Evolutionary conservation across 169 alveolate species (phyloP).

Genomic region (Plasmodium inui): DNA sequence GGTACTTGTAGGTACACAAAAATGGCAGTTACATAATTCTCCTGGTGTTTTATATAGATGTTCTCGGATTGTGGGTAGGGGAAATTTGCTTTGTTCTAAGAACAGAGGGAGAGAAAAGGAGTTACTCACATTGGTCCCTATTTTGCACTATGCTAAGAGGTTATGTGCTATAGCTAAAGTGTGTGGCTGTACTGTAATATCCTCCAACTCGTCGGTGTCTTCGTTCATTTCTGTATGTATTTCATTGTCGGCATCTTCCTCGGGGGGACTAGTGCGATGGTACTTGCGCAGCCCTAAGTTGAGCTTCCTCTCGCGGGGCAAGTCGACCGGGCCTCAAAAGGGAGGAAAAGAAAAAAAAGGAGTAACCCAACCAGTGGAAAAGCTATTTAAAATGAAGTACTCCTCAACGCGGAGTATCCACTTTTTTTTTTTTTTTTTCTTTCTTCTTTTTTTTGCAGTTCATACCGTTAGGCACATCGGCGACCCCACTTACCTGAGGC

Average conservation of each 20-base stretch:
- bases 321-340: slow-evolving; percentile 55
- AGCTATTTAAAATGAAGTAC: background rate
- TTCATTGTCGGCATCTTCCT: background rate
- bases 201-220: slow-evolving; percentile 34
- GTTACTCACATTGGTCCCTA: background rate
- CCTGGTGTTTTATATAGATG: background rate
- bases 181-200: slow-evolving; percentile 29
- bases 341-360: background rate
- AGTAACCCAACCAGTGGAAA: background rate
- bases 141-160: background rate
- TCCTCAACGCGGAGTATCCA: background rate
- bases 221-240: slow-evolving; percentile 35
- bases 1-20: background rate
- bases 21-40: slow-evolving; percentile 14
- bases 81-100: slow-evolving; percentile 36
- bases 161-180: slow-evolving; percentile 3
- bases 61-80: slow-evolving; percentile 22
- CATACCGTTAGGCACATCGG: slow-evolving; percentile 46
- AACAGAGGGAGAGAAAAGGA: background rate
- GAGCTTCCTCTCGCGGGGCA: slow-evolving; percentile 25
- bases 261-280: background rate
- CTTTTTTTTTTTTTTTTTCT: background rate
- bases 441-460: slow-evolving; percentile 18
- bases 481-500: background rate
- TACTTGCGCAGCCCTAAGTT: slow-evolving; percentile 58